Conservation (phyloP, 331 rosid species). For the Arachis monticola region DNA sequence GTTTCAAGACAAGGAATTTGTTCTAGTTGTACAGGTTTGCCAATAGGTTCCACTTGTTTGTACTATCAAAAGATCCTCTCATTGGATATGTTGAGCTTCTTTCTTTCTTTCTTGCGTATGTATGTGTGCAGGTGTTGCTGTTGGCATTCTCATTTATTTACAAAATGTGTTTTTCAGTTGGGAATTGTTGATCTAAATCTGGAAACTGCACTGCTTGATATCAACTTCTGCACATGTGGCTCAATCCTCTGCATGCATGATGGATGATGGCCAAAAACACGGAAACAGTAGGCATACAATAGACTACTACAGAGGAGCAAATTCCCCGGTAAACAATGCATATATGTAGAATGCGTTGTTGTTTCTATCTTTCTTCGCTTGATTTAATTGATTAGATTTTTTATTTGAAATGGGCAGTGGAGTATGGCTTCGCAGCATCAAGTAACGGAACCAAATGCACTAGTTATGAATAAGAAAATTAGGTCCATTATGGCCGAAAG, state of each 20-base stretch:
- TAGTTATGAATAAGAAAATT: conserved; percentile 63
- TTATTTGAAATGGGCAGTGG: conserved; percentile 53
- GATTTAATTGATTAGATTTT: conserved; percentile 34
- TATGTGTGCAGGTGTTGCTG: not conserved
- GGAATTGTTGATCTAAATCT: conserved; percentile 37
- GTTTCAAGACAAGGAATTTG: not conserved
- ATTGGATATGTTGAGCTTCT: not conserved
- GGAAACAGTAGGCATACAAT: conserved; percentile 51
- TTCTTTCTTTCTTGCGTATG: not conserved
- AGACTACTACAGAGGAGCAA: conserved; percentile 57
- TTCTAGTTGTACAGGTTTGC: not conserved
- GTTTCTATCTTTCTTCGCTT: conserved; percentile 21
- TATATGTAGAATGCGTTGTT: conserved; percentile 14
- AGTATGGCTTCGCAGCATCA: conserved; percentile 51
- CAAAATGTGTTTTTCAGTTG: conserved; percentile 40
- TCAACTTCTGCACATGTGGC: conserved; percentile 32
- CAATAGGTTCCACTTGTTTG: not conserved
- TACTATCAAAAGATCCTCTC: conserved; percentile 1
- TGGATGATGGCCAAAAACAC: conserved; percentile 52
- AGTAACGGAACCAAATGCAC: conserved; percentile 60
- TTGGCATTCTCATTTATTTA: conserved; percentile 33
- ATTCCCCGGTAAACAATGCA: conserved; percentile 48
- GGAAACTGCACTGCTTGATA: conserved; percentile 25
- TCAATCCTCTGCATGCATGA: conserved; percentile 44
- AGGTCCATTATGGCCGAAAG: conserved; percentile 63